phyloP scores from a whole-genome alignment of 208 protist species.

The Acanthamoeba healyi region DNA sequence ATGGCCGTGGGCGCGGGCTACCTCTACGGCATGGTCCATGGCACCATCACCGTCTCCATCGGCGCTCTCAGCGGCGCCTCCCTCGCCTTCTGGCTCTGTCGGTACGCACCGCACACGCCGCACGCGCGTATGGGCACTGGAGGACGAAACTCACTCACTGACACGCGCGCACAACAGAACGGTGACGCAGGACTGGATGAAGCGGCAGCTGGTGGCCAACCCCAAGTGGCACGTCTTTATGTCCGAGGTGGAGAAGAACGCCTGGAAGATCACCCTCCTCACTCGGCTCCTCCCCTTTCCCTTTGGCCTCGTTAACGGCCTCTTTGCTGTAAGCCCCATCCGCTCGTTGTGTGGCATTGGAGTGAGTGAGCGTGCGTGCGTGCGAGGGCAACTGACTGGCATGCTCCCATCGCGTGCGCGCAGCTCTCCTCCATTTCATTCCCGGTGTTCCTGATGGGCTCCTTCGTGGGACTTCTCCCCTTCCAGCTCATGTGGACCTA shows the following conservation, averaged over 20 bases:
- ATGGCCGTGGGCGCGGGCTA: constrained; percentile 64
- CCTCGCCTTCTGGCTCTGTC: constrained; percentile 48
- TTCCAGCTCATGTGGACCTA: constrained; percentile 75
- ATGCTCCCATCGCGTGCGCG: neutral
- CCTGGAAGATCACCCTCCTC: constrained; percentile 73
- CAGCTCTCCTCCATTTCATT: constrained; percentile 73
- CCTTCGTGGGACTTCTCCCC: constrained; percentile 58
- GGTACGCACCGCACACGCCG: neutral
- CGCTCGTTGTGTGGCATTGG: neutral
- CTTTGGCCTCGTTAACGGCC: constrained; percentile 70
- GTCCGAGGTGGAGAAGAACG: constrained; percentile 66
- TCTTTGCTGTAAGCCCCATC: constrained; percentile 58
- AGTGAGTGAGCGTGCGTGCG: neutral
- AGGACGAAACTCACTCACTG: no score
- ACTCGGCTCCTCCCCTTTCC: constrained; percentile 67
- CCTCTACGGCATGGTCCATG: constrained; percentile 67
- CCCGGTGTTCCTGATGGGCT: constrained; percentile 65
- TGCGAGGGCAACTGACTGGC: neutral
- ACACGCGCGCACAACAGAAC: constrained; percentile 33
- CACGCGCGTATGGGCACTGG: neutral
- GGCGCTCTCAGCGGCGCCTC: constrained; percentile 51
- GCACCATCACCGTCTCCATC: constrained; percentile 65
- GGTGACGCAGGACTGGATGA: constrained; percentile 61
- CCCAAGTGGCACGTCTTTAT: constrained; percentile 75
- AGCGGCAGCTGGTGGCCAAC: constrained; percentile 63